phyloP scores from a whole-genome alignment of 225 moss, liverwort and hornwort genomes.

The Pseudisothecium myosuroides region DNA sequence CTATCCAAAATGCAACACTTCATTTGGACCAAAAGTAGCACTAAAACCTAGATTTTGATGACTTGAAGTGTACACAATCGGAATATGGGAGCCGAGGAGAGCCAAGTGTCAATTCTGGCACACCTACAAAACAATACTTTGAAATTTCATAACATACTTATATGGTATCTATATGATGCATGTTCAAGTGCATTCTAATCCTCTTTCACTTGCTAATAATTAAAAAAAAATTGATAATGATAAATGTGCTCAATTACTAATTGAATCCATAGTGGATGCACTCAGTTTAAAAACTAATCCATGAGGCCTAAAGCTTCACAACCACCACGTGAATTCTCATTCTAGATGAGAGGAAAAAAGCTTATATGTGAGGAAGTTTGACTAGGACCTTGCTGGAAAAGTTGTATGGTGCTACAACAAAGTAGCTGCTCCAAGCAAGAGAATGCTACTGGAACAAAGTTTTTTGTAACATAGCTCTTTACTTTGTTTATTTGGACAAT shows the following conservation, averaged over 20 bases:
- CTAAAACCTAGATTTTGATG: not conserved
- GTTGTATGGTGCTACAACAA: not conserved
- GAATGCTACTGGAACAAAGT: not conserved
- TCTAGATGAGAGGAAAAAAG: not conserved
- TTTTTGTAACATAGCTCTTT: not conserved
- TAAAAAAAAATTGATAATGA: not conserved
- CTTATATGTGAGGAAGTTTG: not conserved
- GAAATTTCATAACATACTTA: not conserved
- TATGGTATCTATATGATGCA: not conserved
- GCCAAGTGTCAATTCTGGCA: not conserved
- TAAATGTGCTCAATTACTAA: not conserved
- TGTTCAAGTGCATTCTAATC: not conserved
- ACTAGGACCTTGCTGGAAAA: not conserved
- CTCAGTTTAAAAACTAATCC: not conserved
- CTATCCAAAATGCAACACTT: accelerated
- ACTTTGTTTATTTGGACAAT: not conserved
- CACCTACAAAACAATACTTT: not conserved
- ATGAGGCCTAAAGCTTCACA: not conserved
- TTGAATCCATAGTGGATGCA: not conserved
- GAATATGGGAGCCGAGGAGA: accelerated
- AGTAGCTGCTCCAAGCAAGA: not conserved
- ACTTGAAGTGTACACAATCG: not conserved
- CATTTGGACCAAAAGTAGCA: too few relatives aligned
- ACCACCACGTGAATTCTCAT: not conserved
- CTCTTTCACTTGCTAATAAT: not conserved